These are phyloP conservation scores for Cyanodermella asteris DNA, from an alignment of 2,329 filamentous ascomycete genomes.

Conservation along the genomic window DNA sequence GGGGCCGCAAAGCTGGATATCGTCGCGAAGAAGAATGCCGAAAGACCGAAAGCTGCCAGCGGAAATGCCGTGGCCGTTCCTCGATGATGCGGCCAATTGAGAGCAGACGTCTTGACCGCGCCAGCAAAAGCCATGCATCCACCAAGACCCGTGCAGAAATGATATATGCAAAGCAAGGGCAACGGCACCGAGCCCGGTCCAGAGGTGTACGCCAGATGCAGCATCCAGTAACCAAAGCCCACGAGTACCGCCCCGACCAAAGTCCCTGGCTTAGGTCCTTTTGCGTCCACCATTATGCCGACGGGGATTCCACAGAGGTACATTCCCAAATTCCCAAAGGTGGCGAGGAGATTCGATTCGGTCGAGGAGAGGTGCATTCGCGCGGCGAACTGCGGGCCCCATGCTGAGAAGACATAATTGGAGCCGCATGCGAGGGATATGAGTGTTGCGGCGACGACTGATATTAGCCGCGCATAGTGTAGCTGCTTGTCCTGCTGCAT, in stretches of 20 bases:
- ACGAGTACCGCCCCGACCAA: slow-evolving; percentile 53
- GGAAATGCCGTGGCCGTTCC: slow-evolving; percentile 91
- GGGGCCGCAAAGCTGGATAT: slow-evolving; percentile 59
- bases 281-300: slow-evolving; percentile 66
- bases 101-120: slow-evolving; percentile 58
- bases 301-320: slow-evolving; percentile 77
- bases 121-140: slow-evolving; percentile 82
- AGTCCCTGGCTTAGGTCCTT: slow-evolving; percentile 59
- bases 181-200: slow-evolving; percentile 37
- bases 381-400: slow-evolving; percentile 87
- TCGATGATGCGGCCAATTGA: slow-evolving; percentile 79
- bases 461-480: slow-evolving; percentile 55
- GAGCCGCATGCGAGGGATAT: slow-evolving; percentile 82
- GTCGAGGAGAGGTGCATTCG: slow-evolving; percentile 74
- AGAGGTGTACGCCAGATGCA: slow-evolving; percentile 41
- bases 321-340: slow-evolving; percentile 51
- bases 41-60: slow-evolving; percentile 76
- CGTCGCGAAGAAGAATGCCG: slow-evolving; percentile 86
- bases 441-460: slow-evolving; percentile 63
- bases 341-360: slow-evolving; percentile 71
- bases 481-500: slow-evolving; percentile 11
- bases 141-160: slow-evolving; percentile 67
- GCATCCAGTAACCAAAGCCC: slow-evolving; percentile 43
- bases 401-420: slow-evolving; percentile 96
- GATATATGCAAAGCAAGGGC: slow-evolving; percentile 51